A percentile compares a stretch with the other conserved stretches of the same genome.
Conservation (phyloP, 1,284 basidiomycete genomes). For the Trichosporon ovoides region DNA sequence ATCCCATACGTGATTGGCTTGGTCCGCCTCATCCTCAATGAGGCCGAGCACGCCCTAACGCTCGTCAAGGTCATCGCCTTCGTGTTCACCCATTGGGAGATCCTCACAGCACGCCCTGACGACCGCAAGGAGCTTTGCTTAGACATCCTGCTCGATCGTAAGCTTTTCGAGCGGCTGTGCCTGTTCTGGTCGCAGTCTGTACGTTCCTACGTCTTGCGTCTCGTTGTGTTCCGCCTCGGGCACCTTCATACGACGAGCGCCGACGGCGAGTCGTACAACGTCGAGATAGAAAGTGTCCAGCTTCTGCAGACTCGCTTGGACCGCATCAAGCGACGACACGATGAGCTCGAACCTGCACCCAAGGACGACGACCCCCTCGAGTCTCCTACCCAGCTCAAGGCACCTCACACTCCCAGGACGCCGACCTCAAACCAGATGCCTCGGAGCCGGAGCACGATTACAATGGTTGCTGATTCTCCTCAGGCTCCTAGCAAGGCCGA, state of each 20-base stretch:
- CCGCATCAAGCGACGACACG: conserved; percentile 50
- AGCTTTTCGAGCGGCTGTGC: conserved; percentile 50
- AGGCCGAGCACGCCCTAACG: conserved; percentile 53
- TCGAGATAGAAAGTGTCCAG: conserved; percentile 50
- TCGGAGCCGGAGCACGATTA: conserved; percentile 47
- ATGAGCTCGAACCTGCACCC: conserved; percentile 45
- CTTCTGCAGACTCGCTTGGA: conserved; percentile 51
- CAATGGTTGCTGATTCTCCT: conserved; percentile 45
- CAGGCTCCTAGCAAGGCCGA: conserved; percentile 35
- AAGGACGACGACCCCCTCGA: neutral
- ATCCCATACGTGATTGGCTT: conserved; percentile 50
- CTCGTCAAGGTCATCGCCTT: conserved; percentile 53
- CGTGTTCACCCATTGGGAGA: conserved; percentile 53
- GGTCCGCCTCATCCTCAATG: conserved; percentile 49
- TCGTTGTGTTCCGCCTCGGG: conserved; percentile 53
- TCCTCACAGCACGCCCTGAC: conserved; percentile 47
- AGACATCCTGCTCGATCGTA: conserved; percentile 48
- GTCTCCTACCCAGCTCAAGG: conserved; percentile 10
- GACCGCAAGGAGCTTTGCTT: conserved; percentile 51
- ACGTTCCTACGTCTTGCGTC: conserved; percentile 49
- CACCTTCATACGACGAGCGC: conserved; percentile 48
- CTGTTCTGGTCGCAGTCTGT: conserved; percentile 54
- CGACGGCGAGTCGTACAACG: conserved; percentile 39
- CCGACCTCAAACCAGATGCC: conserved; percentile 29
- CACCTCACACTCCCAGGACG: conserved; percentile 15